These are phyloP conservation scores for Blastocystis sp. DNA, from an alignment of 352 stramenopile genomes.

Conservation along the genomic window DNA sequence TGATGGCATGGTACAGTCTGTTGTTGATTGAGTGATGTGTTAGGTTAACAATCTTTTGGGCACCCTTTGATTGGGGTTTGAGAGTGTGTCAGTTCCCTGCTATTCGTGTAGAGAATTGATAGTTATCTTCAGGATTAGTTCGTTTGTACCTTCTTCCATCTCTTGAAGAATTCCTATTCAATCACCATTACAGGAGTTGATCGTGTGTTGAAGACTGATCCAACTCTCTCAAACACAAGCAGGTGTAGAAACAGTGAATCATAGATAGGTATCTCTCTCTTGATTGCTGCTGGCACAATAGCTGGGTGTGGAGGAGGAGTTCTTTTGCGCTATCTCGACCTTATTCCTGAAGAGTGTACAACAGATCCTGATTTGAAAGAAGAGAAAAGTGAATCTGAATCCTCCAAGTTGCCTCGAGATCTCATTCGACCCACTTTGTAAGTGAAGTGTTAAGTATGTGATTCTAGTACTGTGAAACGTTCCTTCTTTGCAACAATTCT, in stretches of 20 bases:
- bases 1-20: background rate
- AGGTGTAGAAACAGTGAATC: background rate
- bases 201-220: background rate
- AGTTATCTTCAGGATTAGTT: background rate
- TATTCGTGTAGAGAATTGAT: background rate
- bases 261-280: background rate
- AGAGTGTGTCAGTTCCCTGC: background rate
- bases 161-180: background rate
- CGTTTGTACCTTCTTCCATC: background rate
- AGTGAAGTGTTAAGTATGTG: background rate
- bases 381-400: background rate
- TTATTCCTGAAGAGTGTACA: background rate
- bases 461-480: conserved; percentile 6
- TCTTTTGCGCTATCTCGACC: background rate
- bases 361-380: background rate
- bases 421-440: conserved; percentile 32
- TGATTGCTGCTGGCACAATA: background rate
- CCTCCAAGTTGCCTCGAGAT: background rate
- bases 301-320: conserved; percentile 1
- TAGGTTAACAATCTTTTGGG: background rate
- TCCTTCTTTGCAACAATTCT: conserved; percentile 20
- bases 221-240: background rate
- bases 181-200: background rate
- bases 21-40: background rate
- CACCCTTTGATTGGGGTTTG: background rate